Percentiles rank a stretch among this genome's conserved stretches.
Evolutionary conservation across 2,329 filamentous ascomycete genomes (phyloP).

Genomic region (Bipolaris zeicola): DNA sequence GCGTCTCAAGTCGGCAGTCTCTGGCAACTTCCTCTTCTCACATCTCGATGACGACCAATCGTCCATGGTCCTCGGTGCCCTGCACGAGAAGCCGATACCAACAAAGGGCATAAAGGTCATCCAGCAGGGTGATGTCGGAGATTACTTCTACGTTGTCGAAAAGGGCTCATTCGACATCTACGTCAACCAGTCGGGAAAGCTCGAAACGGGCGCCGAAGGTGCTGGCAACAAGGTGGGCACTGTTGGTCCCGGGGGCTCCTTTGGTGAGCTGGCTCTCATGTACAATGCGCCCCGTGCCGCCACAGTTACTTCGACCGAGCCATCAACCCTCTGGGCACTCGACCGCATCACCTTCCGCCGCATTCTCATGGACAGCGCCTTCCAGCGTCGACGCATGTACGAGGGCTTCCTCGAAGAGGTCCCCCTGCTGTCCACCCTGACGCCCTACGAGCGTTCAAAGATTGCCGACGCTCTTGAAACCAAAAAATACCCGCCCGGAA

Average conservation of each 20-base stretch:
- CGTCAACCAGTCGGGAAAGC: constrained; percentile 76
- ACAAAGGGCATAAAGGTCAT: constrained; percentile 92
- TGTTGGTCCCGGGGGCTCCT: constrained; percentile 87
- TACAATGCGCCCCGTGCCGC: constrained; percentile 97
- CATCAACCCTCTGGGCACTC: constrained; percentile 88
- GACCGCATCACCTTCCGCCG: constrained; percentile 96
- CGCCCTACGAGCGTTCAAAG: constrained; percentile 92
- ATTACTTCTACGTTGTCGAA: constrained; percentile 98
- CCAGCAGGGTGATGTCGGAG: constrained; percentile 90
- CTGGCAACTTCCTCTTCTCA: constrained; percentile 90
- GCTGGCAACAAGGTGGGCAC: constrained; percentile 81
- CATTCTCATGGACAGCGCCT: constrained; percentile 97
- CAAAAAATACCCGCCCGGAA: constrained; percentile 77
- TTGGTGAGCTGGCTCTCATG: constrained; percentile 97
- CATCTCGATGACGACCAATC: constrained; percentile 95
- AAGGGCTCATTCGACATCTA: constrained; percentile 89
- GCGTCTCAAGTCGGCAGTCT: constrained; percentile 80
- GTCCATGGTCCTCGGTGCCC: constrained; percentile 81
- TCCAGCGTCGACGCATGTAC: constrained; percentile 94
- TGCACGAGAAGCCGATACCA: constrained; percentile 94
- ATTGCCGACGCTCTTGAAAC: constrained; percentile 96
- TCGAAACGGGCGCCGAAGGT: constrained; percentile 80
- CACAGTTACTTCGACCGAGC: constrained; percentile 83
- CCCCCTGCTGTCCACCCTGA: constrained; percentile 79
- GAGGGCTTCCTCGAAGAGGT: constrained; percentile 96